A percentile compares a stretch with the other conserved stretches of the same genome.
These are phyloP conservation scores for Psilocybe sp. DNA, from an alignment of 768 basidiomycete species.

Conservation along the genomic window DNA sequence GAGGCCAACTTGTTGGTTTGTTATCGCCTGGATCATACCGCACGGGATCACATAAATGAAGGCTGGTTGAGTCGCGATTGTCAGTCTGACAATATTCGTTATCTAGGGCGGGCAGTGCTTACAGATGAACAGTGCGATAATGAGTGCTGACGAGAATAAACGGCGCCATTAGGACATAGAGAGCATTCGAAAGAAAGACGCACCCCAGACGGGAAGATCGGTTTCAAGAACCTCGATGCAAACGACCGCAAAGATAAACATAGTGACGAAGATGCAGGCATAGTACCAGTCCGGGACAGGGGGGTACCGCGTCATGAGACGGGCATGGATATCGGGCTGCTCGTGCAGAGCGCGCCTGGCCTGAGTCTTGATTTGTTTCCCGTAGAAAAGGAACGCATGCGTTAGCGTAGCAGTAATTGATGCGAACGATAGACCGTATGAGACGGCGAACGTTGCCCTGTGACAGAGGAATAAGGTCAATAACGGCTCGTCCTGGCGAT, in stretches of 20 bases:
- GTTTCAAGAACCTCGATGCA: slow-evolving; percentile 72
- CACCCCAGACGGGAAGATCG: slow-evolving; percentile 63
- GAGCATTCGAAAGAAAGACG: slow-evolving; percentile 17
- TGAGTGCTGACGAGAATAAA: slow-evolving; percentile 37
- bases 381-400: slow-evolving; percentile 71
- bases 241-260: slow-evolving; percentile 68
- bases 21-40: slow-evolving; percentile 69
- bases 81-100: too few species aligned
- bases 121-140: slow-evolving; percentile 60
- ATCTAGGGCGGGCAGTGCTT: too few species aligned
- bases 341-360: slow-evolving; percentile 68
- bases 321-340: slow-evolving; percentile 82
- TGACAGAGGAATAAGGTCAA: too few species aligned
- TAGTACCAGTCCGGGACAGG: slow-evolving; percentile 91
- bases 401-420: slow-evolving; percentile 72
- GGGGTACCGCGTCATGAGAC: slow-evolving; percentile 73
- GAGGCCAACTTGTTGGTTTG: slow-evolving; percentile 74
- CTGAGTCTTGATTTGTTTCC: slow-evolving; percentile 76
- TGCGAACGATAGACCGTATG: slow-evolving; percentile 83
- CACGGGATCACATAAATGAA: slow-evolving; percentile 74
- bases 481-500: too few species aligned
- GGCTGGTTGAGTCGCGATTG: slow-evolving; percentile 11
- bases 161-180: neutral
- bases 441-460: slow-evolving; percentile 65
- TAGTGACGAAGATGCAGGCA: slow-evolving; percentile 57